Conservation (phyloP, 139 green algal genomes). For the Zygnema circumcarinatum region DNA sequence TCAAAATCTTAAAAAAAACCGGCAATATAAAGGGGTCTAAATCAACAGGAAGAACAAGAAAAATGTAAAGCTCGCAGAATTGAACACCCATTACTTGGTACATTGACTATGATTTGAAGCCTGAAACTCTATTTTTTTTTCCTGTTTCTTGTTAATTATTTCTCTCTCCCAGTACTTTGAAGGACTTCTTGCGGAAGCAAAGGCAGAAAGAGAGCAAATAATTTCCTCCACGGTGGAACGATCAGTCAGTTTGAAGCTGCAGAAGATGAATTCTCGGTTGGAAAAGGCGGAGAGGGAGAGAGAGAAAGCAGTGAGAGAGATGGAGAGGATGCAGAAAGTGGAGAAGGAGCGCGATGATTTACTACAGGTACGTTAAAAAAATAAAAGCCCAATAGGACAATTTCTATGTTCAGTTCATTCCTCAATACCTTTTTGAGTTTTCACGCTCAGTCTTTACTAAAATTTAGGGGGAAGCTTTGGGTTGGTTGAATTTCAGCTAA, state of each 20-base stretch:
- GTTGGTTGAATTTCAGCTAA: constrained; percentile 33
- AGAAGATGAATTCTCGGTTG: constrained; percentile 38
- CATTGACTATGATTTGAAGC: no score
- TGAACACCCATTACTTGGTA: no score
- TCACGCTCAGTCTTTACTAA: no score
- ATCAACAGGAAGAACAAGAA: neutral
- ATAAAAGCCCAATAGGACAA: neutral
- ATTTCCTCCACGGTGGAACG: constrained; percentile 27
- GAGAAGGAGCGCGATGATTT: neutral
- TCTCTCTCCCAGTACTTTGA: constrained; percentile 47
- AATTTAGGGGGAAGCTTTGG: no score
- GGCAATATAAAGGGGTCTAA: no score
- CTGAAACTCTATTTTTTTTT: no score
- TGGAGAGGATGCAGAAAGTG: neutral
- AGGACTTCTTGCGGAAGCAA: constrained; percentile 37
- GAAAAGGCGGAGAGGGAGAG: constrained; percentile 50
- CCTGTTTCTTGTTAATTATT: neutral
- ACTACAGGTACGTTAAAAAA: neutral
- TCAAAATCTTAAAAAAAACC: no score
- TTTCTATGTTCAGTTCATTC: neutral
- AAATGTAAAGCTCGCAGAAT: neutral
- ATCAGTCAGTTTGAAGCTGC: constrained; percentile 24
- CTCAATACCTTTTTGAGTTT: no score
- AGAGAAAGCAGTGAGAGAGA: constrained; percentile 37
- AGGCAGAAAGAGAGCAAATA: constrained; percentile 26